Base-by-base conservation (phyloP, 2,329 filamentous ascomycete genomes). In the Chaetomiaceae sp. region DNA sequence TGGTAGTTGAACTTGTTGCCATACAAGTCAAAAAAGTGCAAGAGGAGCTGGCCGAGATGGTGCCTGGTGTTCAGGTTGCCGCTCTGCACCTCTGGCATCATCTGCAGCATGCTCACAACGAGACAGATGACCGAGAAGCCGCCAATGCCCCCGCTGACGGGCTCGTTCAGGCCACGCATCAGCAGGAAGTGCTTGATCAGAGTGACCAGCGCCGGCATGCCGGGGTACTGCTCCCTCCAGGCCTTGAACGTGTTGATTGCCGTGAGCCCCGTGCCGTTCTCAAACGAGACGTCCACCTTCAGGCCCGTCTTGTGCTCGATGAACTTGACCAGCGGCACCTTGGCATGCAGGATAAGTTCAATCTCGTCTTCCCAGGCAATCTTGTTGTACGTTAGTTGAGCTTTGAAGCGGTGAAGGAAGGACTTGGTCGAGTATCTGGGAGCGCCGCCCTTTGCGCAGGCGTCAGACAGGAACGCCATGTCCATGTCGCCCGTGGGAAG, bases 101-200 rank as follows among this genome's bases (percentile, higher is more conserved):
- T 73, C 62, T 95, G 86, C 38, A 97, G 69, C 65, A 95, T 81
- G 70, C 86, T 93, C 48, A 93, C 87, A 6, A 96, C 87, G 52
- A 98, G 74, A 69, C 93, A 98, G 46, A 91, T 96, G 53, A 95
- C 85, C 1, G 89, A 88, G 62, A 96, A 97, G 3, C 93, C 93
- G 44, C 93, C 93, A 42, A 98, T 81, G 3, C 93, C 93, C 46
- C 93, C 93, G 50, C 82, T 87, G 33, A 87, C 85, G 4, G 95
- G 90, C 65, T 98, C 93, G 57, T 96, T 96, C 42, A 96, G 72
- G 1, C 84, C 87, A 51, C 89, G 81, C 80, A 98, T 94, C 30
- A 86, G 74, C 20, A 98, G 71, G 49, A 94, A 90, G 56, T 98
- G 93, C 69, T 98, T 98, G 67, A 98, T 78, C 20, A 97, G 63